Conservation (phyloP, 179 eudicot species). For the Beta macrorhiza region DNA sequence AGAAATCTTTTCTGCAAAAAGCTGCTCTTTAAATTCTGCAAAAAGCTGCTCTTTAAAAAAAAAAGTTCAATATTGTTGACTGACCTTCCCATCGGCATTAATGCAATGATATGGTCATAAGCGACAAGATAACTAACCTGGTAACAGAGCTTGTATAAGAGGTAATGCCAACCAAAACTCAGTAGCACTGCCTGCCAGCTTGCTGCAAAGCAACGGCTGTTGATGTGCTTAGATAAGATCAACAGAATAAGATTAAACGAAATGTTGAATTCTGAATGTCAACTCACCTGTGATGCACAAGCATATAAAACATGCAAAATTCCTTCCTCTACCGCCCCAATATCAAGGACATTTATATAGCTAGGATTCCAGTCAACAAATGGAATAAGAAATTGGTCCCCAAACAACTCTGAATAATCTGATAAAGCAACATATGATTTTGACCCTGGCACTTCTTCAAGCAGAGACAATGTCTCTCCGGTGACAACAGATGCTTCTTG, state of each 20-base stretch:
- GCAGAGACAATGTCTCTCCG: conserved; percentile 33
- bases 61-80: not conserved
- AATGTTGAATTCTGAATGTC: not conserved
- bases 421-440: conserved; percentile 36
- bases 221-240: conserved; percentile 33
- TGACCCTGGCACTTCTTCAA: conserved; percentile 42
- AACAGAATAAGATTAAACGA: conserved; percentile 14
- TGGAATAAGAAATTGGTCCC: conserved; percentile 61
- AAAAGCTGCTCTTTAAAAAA: no score
- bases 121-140: conserved; percentile 50
- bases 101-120: not conserved
- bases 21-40: no score
- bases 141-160: conserved; percentile 77
- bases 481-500: conserved; percentile 39
- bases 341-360: conserved; percentile 60
- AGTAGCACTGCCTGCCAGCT: conserved; percentile 55
- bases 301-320: conserved; percentile 77
- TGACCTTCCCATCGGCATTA: conserved; percentile 1
- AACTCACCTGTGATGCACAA: conserved; percentile 73
- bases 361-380: conserved; percentile 54
- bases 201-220: conserved; percentile 76
- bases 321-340: conserved; percentile 71
- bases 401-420: conserved; percentile 73
- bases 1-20: not conserved
- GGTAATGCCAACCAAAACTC: conserved; percentile 80